Conservation (phyloP, 2,329 filamentous ascomycete species). For the Colletotrichum navitas region DNA sequence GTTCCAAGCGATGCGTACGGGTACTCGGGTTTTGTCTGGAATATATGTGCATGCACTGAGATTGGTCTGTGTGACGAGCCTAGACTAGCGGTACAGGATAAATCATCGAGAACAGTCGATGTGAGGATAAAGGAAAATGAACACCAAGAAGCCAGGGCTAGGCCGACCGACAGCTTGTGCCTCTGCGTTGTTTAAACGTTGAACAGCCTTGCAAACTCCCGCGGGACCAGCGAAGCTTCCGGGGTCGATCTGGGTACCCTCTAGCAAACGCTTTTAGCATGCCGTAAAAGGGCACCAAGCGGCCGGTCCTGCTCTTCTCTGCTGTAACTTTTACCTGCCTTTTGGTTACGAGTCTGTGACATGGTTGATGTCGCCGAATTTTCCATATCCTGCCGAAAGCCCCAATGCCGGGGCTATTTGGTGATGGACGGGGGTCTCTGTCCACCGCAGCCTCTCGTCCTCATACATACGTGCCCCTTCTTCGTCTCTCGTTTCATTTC, state of each 20-base stretch:
- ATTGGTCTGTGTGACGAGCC: slow-evolving; percentile 9
- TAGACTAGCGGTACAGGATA: slow-evolving; percentile 16
- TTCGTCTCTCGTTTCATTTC: slow-evolving; percentile 12
- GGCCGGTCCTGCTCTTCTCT: background rate
- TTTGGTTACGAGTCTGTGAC: background rate
- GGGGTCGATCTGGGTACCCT: background rate
- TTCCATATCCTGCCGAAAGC: slow-evolving; percentile 26
- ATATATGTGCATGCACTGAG: slow-evolving; percentile 5
- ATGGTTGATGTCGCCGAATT: background rate
- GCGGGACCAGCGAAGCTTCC: background rate
- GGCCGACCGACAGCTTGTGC: background rate
- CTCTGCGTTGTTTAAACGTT: background rate
- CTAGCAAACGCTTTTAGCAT: background rate
- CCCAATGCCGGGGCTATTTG: slow-evolving; percentile 4
- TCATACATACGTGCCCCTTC: slow-evolving; percentile 6
- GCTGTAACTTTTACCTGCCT: background rate
- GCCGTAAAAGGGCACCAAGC: slow-evolving; percentile 1
- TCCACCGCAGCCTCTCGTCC: slow-evolving; percentile 8
- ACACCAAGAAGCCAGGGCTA: background rate
- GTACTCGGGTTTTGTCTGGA: background rate
- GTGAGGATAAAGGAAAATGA: background rate
- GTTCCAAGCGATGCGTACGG: background rate
- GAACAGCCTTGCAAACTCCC: slow-evolving; percentile 2
- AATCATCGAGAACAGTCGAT: background rate
- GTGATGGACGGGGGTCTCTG: background rate